Evolutionary conservation across 208 protist genomes (phyloP), one percentile per base, ranked within the genome.

Genomic region (Leishmania lainsoni): DNA sequence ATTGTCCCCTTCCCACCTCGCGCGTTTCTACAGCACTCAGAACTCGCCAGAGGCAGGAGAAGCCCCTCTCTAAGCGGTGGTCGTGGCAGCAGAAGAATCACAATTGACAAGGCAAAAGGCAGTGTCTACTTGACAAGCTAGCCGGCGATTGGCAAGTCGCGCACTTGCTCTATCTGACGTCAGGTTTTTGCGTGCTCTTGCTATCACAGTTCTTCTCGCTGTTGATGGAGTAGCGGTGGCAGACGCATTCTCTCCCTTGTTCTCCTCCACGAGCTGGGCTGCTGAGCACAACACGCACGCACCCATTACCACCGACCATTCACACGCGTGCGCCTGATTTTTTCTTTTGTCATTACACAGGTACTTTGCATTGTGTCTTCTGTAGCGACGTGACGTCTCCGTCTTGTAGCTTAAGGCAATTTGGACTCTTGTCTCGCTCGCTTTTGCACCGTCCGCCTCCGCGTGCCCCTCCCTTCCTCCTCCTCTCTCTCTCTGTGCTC

Each of bases 161-260:
- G 61, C 22, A 35, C 61, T 29, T 29, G 29, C 29, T 39, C 29
- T 68, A 8, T 39, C 29, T 3, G 61, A 22, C 61, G 32, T n/a
- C 58, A 29, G 8, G 26, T 63, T 63, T 10, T 63, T 32, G 61
- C 14, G 29, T 14, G 3, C 61, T 68, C 29, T 68, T 29, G 2
- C 26, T 6, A 68, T 68, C 29, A 16, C 61, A 10, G 4, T 35
- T 17, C 26, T 58, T 75, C 14, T 2, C 3, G 16, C 22, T 42
- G n/a, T 42, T 17, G 17, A 16, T 22, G n/a, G 35, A 22, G 17
- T 9, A 35, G 1, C 5, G 22, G 42, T 58, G 22, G 49, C 20
- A 39, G 61, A 68, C 61, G 61, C 61, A 68, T 39, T 39, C 61
- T 68, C 29, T 51, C 68, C 68, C 29, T 73, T 51, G 17, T 71